phyloP scores from a whole-genome alignment of 1,139 yeast species.

The Saccharomycopsis hybrid region DNA sequence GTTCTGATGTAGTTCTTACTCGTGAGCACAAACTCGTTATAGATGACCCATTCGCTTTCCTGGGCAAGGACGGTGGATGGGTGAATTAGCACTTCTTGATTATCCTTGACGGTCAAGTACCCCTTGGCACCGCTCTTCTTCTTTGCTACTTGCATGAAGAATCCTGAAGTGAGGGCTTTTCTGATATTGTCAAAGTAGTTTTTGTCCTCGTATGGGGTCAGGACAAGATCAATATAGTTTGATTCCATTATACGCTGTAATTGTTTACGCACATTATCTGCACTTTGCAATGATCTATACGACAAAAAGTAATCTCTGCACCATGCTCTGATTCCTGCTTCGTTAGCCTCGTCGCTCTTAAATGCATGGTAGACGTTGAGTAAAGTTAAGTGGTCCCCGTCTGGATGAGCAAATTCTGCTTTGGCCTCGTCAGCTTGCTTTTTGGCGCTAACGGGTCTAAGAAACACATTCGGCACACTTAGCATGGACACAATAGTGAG shows the following conservation, averaged over 20 bases:
- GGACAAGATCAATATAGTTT: conserved; percentile 63
- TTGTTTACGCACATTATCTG: conserved; percentile 81
- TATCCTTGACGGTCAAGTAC: conserved; percentile 86
- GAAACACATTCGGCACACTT: conserved; percentile 90
- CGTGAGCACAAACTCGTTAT: conserved; percentile 92
- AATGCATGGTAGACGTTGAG: conserved; percentile 86
- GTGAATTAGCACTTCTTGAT: conserved; percentile 90
- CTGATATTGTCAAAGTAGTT: conserved; percentile 68
- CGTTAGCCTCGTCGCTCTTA: conserved; percentile 59
- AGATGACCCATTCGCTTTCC: conserved; percentile 88
- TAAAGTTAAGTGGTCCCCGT: conserved; percentile 91
- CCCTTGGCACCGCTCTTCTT: conserved; percentile 68
- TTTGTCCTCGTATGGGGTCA: conserved; percentile 62
- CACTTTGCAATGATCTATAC: conserved; percentile 74
- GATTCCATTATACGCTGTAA: conserved; percentile 77
- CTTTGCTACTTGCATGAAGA: conserved; percentile 97
- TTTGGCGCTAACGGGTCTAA: conserved; percentile 83
- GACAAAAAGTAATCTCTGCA: conserved; percentile 86
- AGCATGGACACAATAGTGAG: conserved; percentile 84
- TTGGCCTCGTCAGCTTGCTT: conserved; percentile 92
- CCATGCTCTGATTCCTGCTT: conserved; percentile 65
- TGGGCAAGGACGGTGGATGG: conserved; percentile 86
- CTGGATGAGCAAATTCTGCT: conserved; percentile 82
- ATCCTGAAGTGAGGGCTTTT: conserved; percentile 86
- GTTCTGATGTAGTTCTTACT: conserved; percentile 91